A percentile compares a stretch with the other conserved stretches of the same genome.
Evolutionary conservation across 345 rosid species (phyloP).

Genomic region (Corymbia maculata): DNA sequence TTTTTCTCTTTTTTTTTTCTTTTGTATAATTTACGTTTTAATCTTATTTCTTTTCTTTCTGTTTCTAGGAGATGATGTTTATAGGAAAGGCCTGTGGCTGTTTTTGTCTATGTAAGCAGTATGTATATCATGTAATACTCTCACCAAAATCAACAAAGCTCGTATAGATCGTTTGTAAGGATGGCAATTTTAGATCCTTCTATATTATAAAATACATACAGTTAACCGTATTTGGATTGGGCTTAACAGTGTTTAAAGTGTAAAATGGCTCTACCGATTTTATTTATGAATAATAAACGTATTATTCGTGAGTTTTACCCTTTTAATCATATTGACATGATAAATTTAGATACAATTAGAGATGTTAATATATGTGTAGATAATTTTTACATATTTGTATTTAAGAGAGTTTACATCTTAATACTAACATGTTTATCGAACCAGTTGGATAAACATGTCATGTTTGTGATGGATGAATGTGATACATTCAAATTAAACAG

Average conservation of each 20-base stretch:
- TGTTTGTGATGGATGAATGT: neutral
- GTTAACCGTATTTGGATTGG: neutral
- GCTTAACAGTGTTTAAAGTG: neutral
- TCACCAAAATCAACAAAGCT: neutral
- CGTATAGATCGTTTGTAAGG: neutral
- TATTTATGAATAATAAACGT: neutral
- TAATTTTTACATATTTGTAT: neutral
- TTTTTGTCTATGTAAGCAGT: neutral
- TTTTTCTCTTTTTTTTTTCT: neutral
- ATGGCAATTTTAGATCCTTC: neutral
- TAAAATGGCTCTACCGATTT: neutral
- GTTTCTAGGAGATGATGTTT: neutral
- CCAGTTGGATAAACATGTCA: accelerated
- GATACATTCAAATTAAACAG: neutral
- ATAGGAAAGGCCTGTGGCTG: neutral
- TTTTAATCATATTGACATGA: neutral
- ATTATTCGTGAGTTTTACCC: neutral
- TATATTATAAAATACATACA: neutral
- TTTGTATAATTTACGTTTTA: neutral
- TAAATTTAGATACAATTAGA: neutral
- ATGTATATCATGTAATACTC: neutral
- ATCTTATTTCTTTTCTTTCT: neutral
- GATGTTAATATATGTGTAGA: neutral
- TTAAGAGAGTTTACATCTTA: neutral
- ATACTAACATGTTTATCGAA: neutral